Evolutionary conservation across 1,139 yeast species (phyloP).

Genomic region (Kodamaea ohmeri): DNA sequence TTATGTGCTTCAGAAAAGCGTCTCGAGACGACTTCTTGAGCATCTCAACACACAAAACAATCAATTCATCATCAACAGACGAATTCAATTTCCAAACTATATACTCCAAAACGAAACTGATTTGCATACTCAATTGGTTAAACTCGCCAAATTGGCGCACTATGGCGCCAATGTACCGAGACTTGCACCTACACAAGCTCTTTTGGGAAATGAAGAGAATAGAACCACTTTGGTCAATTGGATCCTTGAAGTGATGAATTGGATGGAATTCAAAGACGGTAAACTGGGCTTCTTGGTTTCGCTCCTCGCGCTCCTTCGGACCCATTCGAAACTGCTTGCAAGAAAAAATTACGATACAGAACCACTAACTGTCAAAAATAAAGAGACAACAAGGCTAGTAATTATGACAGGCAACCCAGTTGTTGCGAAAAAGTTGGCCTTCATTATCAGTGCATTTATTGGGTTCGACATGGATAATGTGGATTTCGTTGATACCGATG

Average conservation of each 20-base stretch:
- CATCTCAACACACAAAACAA: constrained; percentile 16
- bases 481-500: not conserved
- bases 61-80: constrained; percentile 32
- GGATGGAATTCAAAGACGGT: constrained; percentile 64
- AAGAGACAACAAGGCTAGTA: constrained; percentile 40
- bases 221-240: constrained; percentile 36
- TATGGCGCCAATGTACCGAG: constrained; percentile 47
- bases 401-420: constrained; percentile 60
- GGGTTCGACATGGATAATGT: constrained; percentile 5
- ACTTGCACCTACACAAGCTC: constrained; percentile 36
- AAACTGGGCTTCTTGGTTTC: constrained; percentile 43
- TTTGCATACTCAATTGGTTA: constrained; percentile 31
- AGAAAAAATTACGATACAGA: constrained; percentile 35
- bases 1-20: constrained; percentile 36
- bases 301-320: constrained; percentile 43
- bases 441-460: constrained; percentile 48
- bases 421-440: constrained; percentile 58
- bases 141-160: constrained; percentile 38
- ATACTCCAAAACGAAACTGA: constrained; percentile 46
- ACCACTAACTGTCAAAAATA: constrained; percentile 13
- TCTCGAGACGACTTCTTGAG: constrained; percentile 35
- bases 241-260: constrained; percentile 56
- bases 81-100: constrained; percentile 39
- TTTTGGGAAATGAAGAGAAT: constrained; percentile 17
- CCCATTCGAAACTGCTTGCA: constrained; percentile 36